A percentile compares a stretch with the other conserved stretches of the same genome.
phyloP scores from a whole-genome alignment of 208 protist species.

The Phytomonas sp. region DNA sequence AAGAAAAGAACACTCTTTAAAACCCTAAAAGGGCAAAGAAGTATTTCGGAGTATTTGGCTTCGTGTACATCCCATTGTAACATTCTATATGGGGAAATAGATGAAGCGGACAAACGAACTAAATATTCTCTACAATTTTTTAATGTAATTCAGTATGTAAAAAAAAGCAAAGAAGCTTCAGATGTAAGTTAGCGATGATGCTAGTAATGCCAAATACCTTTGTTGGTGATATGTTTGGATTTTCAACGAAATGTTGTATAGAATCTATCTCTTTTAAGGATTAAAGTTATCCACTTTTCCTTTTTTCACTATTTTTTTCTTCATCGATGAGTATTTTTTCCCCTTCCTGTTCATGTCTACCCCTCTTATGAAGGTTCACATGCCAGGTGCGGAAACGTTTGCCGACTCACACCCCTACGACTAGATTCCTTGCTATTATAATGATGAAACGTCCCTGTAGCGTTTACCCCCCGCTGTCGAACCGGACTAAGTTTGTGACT shows the following conservation, averaged over 20 bases:
- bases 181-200: background rate
- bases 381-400: background rate
- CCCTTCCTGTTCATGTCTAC: background rate
- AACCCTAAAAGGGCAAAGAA: background rate
- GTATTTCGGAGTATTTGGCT: background rate
- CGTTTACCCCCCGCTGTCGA: background rate
- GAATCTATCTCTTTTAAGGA: background rate
- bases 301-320: background rate
- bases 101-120: background rate
- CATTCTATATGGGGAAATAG: background rate
- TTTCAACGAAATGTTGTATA: slow-evolving; percentile 2
- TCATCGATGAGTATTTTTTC: background rate
- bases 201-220: background rate
- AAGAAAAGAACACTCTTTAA: background rate
- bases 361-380: background rate
- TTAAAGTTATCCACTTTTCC: background rate
- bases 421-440: background rate
- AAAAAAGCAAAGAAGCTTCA: background rate
- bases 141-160: background rate
- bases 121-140: slow-evolving; percentile 1
- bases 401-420: background rate
- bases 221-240: background rate
- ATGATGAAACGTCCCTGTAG: background rate
- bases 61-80: background rate
- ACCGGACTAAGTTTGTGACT: background rate